Percentiles rank a stretch among this genome's conserved stretches.
Conservation (phyloP, 2,329 filamentous ascomycete species). For the Chrysoporthe austroafricana region DNA sequence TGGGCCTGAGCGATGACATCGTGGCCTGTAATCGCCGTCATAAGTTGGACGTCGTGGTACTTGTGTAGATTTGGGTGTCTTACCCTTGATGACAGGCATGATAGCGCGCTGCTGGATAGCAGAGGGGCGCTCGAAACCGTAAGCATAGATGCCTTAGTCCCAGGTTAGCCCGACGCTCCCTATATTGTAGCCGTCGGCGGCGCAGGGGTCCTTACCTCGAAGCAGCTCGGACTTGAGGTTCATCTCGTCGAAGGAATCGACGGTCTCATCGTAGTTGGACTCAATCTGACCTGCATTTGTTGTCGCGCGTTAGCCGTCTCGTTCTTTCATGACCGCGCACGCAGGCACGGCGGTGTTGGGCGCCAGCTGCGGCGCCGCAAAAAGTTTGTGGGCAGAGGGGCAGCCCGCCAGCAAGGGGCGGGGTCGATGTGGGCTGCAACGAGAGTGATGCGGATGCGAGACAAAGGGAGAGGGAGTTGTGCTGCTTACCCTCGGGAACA, state of each 20-base stretch:
- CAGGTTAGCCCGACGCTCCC: conserved; percentile 33
- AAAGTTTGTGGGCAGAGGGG: conserved; percentile 23
- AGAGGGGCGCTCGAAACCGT: conserved; percentile 99
- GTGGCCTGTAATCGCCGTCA: conserved; percentile 64
- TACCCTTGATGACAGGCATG: conserved; percentile 99
- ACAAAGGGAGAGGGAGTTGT: conserved; percentile 22
- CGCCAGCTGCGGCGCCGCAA: neutral
- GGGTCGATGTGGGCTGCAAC: conserved; percentile 17
- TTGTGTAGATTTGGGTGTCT: conserved; percentile 38
- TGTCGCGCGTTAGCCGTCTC: conserved; percentile 20
- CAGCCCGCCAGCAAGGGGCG: conserved; percentile 13
- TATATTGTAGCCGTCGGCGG: conserved; percentile 28
- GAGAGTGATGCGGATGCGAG: neutral
- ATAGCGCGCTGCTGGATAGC: conserved; percentile 99
- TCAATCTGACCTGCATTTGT: conserved; percentile 85
- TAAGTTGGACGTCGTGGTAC: conserved; percentile 17
- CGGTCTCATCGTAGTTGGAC: conserved; percentile 99
- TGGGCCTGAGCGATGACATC: conserved; percentile 99
- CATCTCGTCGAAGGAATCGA: conserved; percentile 99
- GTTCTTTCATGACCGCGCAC: conserved; percentile 2
- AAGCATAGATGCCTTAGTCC: conserved; percentile 84
- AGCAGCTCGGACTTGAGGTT: conserved; percentile 95
- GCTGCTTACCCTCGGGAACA: conserved; percentile 84
- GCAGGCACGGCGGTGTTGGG: conserved; percentile 1
- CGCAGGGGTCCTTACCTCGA: conserved; percentile 65